Conservation (phyloP, 306 rosid genomes). For the Comarum palustre region DNA sequence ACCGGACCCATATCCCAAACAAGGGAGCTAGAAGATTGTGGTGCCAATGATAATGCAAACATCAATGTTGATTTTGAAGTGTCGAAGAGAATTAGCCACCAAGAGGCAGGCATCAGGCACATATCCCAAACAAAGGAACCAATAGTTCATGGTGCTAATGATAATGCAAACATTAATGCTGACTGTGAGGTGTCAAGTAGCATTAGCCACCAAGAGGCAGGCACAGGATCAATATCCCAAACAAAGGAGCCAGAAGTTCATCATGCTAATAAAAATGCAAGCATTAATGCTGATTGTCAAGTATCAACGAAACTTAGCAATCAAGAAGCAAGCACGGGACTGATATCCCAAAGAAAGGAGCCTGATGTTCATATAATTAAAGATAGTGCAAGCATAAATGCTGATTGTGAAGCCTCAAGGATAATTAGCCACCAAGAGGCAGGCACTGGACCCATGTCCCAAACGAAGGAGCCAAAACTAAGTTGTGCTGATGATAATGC, state of each 20-base stretch:
- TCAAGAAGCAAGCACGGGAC: neutral
- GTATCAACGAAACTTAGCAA: neutral
- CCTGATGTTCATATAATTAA: neutral
- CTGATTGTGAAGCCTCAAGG: neutral
- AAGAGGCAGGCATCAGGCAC: neutral
- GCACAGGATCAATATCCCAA: neutral
- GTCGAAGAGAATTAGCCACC: neutral
- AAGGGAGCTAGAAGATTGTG: neutral
- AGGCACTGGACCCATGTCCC: neutral
- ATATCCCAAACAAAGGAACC: constrained; percentile 21
- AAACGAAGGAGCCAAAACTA: neutral
- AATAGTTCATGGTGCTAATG: constrained; percentile 32
- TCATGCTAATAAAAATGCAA: neutral
- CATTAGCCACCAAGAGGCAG: neutral
- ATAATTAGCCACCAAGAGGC: neutral
- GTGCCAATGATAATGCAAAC: constrained; percentile 14
- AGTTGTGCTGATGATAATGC: neutral
- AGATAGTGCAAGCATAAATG: neutral
- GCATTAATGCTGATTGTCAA: neutral
- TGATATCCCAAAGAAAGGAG: neutral
- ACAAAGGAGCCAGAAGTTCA: neutral
- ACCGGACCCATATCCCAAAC: neutral
- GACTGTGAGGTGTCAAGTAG: neutral
- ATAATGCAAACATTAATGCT: neutral
- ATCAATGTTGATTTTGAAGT: neutral